These are phyloP conservation scores for Diaporthe aspalathi DNA, from an alignment of 2,329 filamentous ascomycete genomes.

Conservation along the genomic window DNA sequence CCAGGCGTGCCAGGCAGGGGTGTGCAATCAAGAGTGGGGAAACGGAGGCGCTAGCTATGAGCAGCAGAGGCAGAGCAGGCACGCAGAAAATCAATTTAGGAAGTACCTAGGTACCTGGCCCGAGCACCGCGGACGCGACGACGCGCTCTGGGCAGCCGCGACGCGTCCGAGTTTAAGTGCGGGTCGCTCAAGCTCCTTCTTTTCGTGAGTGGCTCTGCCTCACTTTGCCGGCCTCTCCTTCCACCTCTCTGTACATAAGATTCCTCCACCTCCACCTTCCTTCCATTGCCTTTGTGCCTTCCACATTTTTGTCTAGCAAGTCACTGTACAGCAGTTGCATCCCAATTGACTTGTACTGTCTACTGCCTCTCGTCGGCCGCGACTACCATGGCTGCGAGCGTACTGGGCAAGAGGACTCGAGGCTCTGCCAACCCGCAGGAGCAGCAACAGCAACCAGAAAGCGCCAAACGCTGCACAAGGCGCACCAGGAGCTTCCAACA, in stretches of 20 bases:
- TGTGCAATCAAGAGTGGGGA: conserved; percentile 12
- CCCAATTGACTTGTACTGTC: conserved; percentile 11
- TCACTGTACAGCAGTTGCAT: background rate
- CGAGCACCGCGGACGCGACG: conserved; percentile 18
- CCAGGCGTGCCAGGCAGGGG: background rate
- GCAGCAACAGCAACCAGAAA: conserved; percentile 56
- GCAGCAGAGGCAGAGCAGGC: background rate
- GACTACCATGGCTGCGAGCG: conserved; percentile 44
- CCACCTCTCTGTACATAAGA: conserved; percentile 5
- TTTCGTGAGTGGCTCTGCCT: background rate
- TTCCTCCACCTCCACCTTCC: conserved; percentile 11
- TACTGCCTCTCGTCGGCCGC: conserved; percentile 18
- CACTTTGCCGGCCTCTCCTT: conserved; percentile 2
- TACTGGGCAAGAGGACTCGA: conserved; percentile 49
- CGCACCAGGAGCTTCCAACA: conserved; percentile 49
- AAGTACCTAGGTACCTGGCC: conserved; percentile 14
- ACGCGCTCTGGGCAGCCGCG: conserved; percentile 24
- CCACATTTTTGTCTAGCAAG: conserved; percentile 33
- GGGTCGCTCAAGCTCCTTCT: conserved; percentile 13
- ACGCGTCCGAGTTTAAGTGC: conserved; percentile 27
- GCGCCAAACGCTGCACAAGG: conserved; percentile 55
- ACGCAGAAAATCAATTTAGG: background rate
- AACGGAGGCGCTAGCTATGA: conserved; percentile 4
- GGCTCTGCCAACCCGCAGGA: conserved; percentile 28
- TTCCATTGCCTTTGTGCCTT: conserved; percentile 15